A percentile compares a stretch with the other conserved stretches of the same genome.
Evolutionary conservation across 2,329 filamentous ascomycete species (phyloP).

Genomic region (Sclerotiophoma versabilis): DNA sequence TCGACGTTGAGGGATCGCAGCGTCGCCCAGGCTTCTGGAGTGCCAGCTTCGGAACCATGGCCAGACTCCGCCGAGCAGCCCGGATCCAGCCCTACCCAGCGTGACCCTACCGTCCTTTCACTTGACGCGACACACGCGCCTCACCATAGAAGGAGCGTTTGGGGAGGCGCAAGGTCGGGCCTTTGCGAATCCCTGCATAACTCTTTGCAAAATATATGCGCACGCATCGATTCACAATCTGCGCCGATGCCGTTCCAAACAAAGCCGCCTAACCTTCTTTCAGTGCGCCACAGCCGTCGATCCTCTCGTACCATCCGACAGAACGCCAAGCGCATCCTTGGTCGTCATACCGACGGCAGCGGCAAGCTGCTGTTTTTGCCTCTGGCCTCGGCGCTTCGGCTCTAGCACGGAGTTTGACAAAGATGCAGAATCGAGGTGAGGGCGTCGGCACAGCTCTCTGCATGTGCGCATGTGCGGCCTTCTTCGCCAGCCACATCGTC

Average conservation of each 20-base stretch:
- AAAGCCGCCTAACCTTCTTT: constrained; percentile 13
- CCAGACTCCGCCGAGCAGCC: constrained; percentile 33
- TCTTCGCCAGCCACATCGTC: constrained; percentile 17
- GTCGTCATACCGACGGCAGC: constrained; percentile 12
- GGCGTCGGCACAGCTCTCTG: constrained; percentile 6
- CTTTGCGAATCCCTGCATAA: neutral
- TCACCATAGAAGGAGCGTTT: constrained; percentile 5
- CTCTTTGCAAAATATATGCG: constrained; percentile 5
- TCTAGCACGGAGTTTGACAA: neutral
- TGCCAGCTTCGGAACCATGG: constrained; percentile 29
- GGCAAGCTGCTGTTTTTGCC: constrained; percentile 1
- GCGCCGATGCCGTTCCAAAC: constrained; percentile 23
- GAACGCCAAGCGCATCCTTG: constrained; percentile 9
- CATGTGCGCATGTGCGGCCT: neutral
- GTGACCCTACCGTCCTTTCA: constrained; percentile 3
- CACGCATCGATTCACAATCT: constrained; percentile 9
- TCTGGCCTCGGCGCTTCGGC: constrained; percentile 5
- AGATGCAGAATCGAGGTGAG: neutral
- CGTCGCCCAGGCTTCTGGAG: constrained; percentile 33
- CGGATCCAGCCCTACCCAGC: constrained; percentile 11
- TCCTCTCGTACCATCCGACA: constrained; percentile 19
- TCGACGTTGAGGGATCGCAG: constrained; percentile 38
- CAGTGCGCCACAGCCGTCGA: constrained; percentile 32
- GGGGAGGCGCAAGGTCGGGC: constrained; percentile 12
- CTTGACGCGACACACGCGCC: constrained; percentile 10